Evolutionary conservation across 2,329 filamentous ascomycete species (phyloP), one percentile per base, ranked within the genome.

Genomic region (Onygena corvina): DNA sequence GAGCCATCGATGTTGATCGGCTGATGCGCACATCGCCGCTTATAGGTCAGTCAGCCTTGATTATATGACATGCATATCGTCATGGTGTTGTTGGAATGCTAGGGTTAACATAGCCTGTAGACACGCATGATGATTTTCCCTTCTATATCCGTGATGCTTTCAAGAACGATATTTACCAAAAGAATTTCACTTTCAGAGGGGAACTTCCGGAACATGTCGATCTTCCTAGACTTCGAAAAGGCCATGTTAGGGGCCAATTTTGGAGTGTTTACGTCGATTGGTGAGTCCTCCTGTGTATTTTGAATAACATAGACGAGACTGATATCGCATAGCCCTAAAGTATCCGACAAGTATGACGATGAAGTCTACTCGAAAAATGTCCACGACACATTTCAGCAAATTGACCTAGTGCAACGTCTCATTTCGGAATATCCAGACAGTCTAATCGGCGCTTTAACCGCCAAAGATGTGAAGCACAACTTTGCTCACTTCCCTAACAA

Each of bases 81-180:
- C n/a, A 12, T 38, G 6, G 30, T 16, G 1, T 12, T 8, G 55
- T 11, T 46, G 63, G 30, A 59, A n/a, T n/a, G n/a, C n/a, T n/a
- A n/a, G n/a, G n/a, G n/a, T n/a, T n/a, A n/a, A n/a, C n/a, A n/a
- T n/a, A n/a, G n/a, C n/a, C n/a, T n/a, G n/a, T 63, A 89, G 89
- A 95, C 65, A 89, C 89, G 0, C 89, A 95, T 63, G 84, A 94
- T 67, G 90, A 96, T 63, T 74, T 96, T 45, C 77, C 90, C 18
- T 82, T 92, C 33, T 65, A 83, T 23, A 72, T 95, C 47, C 79
- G 87, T 31, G 67, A 58, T 4, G 33, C 68, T 3, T 90, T 81
- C 59, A 71, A 80, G 33, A 94, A 94, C 61, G 80, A 84, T 53
- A 88, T 96, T 57, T 83, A 94, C 61, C 70, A 74, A 53, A 66